Conservation (phyloP, 164 flowering plant genomes). For the Saururus chinensis region DNA sequence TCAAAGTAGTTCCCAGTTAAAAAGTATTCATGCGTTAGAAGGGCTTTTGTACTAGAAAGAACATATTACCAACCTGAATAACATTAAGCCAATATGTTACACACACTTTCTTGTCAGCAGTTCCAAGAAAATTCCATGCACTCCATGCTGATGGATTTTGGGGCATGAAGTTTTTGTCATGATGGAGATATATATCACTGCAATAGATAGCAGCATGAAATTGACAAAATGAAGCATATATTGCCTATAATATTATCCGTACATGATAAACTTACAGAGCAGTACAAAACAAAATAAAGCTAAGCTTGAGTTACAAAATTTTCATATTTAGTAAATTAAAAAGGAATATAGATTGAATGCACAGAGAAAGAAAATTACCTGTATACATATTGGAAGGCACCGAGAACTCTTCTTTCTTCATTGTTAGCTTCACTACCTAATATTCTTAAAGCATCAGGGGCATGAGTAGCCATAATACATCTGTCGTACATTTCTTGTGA, state of each 20-base stretch:
- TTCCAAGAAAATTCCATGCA: constrained; percentile 95
- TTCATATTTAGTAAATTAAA: too few relatives aligned
- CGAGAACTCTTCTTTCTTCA: constrained; percentile 69
- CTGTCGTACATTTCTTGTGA: constrained; percentile 36
- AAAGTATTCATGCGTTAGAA: too few relatives aligned
- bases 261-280: background rate
- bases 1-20: too few relatives aligned
- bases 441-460: constrained; percentile 66
- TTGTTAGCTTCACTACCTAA: constrained; percentile 58
- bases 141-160: constrained; percentile 92
- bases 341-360: background rate
- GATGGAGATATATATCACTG: constrained; percentile 91
- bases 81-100: constrained; percentile 92
- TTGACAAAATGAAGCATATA: too few relatives aligned
- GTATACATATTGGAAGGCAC: constrained; percentile 85
- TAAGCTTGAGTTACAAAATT: too few relatives aligned
- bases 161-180: constrained; percentile 80
- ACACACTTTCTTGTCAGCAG: constrained; percentile 49
- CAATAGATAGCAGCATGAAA: constrained; percentile 14
- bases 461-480: constrained; percentile 68
- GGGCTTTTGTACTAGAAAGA: background rate
- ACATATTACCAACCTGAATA: constrained; percentile 55
- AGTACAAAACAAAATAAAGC: too few relatives aligned
- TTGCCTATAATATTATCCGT: background rate
- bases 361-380: constrained; percentile 30